Evolutionary conservation across 1,139 yeast species (phyloP), one percentile per base, ranked within the genome.

Genomic region (Geotrichum citri-aurantii): DNA sequence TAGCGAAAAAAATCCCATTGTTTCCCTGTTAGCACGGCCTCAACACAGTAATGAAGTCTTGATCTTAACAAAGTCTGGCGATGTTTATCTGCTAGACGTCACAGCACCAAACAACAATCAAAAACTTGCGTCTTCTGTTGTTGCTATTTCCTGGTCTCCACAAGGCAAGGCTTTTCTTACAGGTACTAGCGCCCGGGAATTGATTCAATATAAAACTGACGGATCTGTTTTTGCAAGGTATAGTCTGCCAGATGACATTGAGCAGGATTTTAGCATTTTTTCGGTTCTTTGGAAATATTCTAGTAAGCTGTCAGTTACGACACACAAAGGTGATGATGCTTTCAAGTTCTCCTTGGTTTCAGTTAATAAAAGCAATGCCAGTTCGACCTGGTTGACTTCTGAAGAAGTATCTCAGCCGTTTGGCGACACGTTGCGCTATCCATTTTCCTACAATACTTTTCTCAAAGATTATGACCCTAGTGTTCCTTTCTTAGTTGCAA

Each of bases 321-420:
- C 56, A 12, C 56, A 55, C 23, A 61, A 62, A 8, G 56, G 51
- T 14, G 59, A 48, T 23, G 49, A 48, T 17, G 17, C 56, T 42
- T 52, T 55, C 46, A 24, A 19, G 7, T 23, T 47, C 11, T 53
- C 53, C 6, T n/a, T 62, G 21, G 62, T 60, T 4, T 52, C 49
- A 11, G 54, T 60, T 21, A 57, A 57, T 21, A 55, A 56, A 21
- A 55, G 50, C 2, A 27, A 50, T 1, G 31, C 40, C 10, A 50
- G 57, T 8, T 58, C 59, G 24, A 48, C 50, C 2, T 67, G 69
- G 68, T 26, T 55, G 4, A 54, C 77, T 61, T 70, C 82, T 0
- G 79, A 66, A 56, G 83, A 85, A 59, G 77, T 82, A 3, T 81
- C 86, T 1, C 82, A 83, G 7, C 82, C 90, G 0, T 85, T 78